Evolutionary conservation across 2,329 filamentous ascomycete species (phyloP), one percentile per base, ranked within the genome.

Genomic region (Fusarium gaditjirri): DNA sequence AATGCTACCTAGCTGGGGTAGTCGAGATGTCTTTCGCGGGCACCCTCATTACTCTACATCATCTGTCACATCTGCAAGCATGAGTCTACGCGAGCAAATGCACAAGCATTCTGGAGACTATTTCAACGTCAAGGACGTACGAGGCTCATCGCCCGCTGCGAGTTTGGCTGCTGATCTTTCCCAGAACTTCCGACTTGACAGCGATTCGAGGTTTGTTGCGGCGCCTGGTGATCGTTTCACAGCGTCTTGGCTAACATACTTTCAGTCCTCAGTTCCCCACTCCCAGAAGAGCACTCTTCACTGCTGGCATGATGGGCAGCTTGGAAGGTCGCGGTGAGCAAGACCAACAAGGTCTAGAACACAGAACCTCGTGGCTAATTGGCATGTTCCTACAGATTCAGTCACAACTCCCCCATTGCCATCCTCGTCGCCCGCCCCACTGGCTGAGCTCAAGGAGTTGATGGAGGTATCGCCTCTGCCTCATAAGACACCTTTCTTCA

Each of bases 401-500:
- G 89, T 94, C 76, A 97, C 92, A 39, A 97, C 95, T 41, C 94
- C 96, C 65, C 93, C 94, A 46, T 86, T 97, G 57, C 91, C 83
- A 6, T 93, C 94, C 4, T 98, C 95, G 11, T 97, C 95, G 47
- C 94, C 95, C 11, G 90, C 89, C 61, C 88, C 88, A 39, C 82
- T 86, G 60, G 88, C 89, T 68, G 94, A 97, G 80, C 87, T 90
- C 57, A 97, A 98, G 94, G 95, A 98, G 79, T 86, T 90, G 61
- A 97, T 98, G 94, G 95, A 98, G 78, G 91, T 98, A 81, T 98
- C 95, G 47, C 95, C 96, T 42, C 84, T 98, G 43, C 95, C 94
- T 67, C 94, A 97, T 85, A 98, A 97, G 85, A 85, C 88, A 35
- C 88, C 92, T 17, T 94, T 90, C 78, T 83, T 86, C 82, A 81